Evolutionary conservation across 192 early-diverging fungal species (phyloP).

Genomic region (Umbelopsis sp.): DNA sequence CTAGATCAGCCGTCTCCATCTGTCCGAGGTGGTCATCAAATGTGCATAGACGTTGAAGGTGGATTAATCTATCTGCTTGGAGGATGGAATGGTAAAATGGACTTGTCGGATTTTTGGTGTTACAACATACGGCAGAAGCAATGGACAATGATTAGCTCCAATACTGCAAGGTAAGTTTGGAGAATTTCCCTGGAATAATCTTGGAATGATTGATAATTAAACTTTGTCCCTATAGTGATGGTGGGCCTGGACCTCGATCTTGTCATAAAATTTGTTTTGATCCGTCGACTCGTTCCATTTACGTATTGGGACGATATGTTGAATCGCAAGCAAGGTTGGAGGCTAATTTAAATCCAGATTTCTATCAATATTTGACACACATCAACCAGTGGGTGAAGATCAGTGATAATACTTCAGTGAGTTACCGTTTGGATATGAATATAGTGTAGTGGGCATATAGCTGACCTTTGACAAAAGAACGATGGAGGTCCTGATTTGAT

Average conservation of each 20-base stretch:
- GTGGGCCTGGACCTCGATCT: conserved; percentile 85
- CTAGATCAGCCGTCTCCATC: conserved; percentile 49
- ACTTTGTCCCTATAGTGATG: conserved; percentile 54
- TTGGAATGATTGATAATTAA: neutral
- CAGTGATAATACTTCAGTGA: conserved; percentile 69
- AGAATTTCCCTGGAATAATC: neutral
- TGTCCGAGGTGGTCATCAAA: conserved; percentile 93
- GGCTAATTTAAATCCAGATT: conserved; percentile 76
- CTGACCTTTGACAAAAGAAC: conserved; percentile 37
- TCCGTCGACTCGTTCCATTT: conserved; percentile 70
- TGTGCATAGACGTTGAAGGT: conserved; percentile 84
- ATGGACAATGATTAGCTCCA: conserved; percentile 79
- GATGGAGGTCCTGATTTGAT: conserved; percentile 87
- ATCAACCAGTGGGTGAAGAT: conserved; percentile 70
- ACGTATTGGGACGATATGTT: conserved; percentile 88
- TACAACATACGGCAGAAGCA: conserved; percentile 57
- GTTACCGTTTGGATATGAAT: too few relatives aligned
- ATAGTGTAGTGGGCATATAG: too few relatives aligned
- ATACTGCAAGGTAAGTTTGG: conserved; percentile 65
- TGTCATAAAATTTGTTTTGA: conserved; percentile 95
- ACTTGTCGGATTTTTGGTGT: conserved; percentile 91
- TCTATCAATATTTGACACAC: conserved; percentile 85
- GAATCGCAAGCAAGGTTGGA: conserved; percentile 72
- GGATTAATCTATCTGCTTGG: conserved; percentile 86
- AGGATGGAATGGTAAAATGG: conserved; percentile 90